Evolutionary conservation across 2,329 filamentous ascomycete genomes (phyloP).

Genomic region (Colletotrichum liaoningense): DNA sequence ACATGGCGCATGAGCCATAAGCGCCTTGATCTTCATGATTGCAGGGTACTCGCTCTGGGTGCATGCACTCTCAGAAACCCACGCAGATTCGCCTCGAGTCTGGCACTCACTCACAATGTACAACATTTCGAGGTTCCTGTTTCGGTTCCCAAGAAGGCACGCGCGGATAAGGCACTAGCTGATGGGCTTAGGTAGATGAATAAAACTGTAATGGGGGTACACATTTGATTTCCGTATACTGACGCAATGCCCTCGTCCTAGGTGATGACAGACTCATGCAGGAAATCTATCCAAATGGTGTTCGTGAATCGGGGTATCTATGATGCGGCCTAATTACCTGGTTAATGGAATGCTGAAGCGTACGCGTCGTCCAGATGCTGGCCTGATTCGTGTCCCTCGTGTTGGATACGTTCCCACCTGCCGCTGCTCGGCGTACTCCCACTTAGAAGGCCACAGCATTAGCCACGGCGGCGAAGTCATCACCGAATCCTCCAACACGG

Average conservation of each 20-base stretch:
- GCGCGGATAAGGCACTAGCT: conserved; percentile 34
- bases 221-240: not conserved
- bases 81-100: conserved; percentile 22
- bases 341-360: too few species aligned
- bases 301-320: too few species aligned
- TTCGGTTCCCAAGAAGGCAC: conserved; percentile 33
- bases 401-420: not conserved
- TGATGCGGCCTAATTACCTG: too few species aligned
- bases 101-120: conserved; percentile 33
- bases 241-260: too few species aligned
- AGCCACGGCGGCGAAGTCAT: not conserved
- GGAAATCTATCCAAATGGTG: too few species aligned
- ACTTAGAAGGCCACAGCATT: not conserved
- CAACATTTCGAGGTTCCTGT: conserved; percentile 33
- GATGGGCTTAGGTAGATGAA: conserved; percentile 38
- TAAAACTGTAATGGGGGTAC: conserved; percentile 35
- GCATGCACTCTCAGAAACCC: conserved; percentile 2
- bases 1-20: conserved; percentile 10
- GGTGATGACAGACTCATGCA: too few species aligned
- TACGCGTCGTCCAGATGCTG: too few species aligned
- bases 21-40: conserved; percentile 11
- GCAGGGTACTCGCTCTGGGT: not conserved
- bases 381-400: not conserved
- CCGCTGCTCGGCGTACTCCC: not conserved
- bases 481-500: not conserved